Evolutionary conservation across 106 monocot species (phyloP).

Genomic region (Platanthera guangdongensis): DNA sequence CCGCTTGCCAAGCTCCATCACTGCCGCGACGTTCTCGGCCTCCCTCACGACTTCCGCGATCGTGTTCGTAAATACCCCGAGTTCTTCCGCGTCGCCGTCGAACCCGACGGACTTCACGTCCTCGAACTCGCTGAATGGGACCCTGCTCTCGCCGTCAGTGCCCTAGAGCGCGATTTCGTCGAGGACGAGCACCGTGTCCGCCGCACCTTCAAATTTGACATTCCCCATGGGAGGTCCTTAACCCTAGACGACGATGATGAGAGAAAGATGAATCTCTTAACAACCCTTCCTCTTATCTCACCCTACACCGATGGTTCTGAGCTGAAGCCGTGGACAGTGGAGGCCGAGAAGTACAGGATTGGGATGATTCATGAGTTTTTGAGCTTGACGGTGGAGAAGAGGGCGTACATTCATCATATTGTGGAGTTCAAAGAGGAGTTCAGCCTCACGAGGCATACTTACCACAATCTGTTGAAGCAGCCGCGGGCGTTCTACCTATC

Average conservation of each 20-base stretch:
- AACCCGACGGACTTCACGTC: slow-evolving; percentile 42
- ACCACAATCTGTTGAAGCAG: slow-evolving; percentile 77
- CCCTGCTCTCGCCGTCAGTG: slow-evolving; percentile 56
- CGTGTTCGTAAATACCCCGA: slow-evolving; percentile 57
- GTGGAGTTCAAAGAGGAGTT: slow-evolving; percentile 99
- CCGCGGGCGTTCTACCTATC: slow-evolving; percentile 78
- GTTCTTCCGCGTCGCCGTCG: slow-evolving; percentile 55
- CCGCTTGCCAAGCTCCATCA: slow-evolving; percentile 79
- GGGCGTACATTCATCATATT: slow-evolving; percentile 85
- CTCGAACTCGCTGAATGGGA: slow-evolving; percentile 78
- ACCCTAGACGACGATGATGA: slow-evolving; percentile 47
- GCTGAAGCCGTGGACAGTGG: slow-evolving; percentile 62
- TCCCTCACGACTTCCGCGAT: slow-evolving; percentile 81
- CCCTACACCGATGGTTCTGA: slow-evolving; percentile 74
- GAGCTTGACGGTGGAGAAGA: slow-evolving; percentile 81
- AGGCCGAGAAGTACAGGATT: slow-evolving; percentile 90
- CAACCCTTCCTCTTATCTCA: slow-evolving; percentile 66
- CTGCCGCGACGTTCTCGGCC: slow-evolving; percentile 66
- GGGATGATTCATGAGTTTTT: slow-evolving; percentile 85
- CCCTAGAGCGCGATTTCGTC: slow-evolving; percentile 65
- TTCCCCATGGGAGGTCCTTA: slow-evolving; percentile 51
- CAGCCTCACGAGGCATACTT: slow-evolving; percentile 69
- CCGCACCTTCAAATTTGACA: slow-evolving; percentile 55
- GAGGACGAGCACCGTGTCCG: slow-evolving; percentile 56
- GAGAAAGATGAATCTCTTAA: slow-evolving; percentile 40